phyloP scores from a whole-genome alignment of 176 grass and related monocot genomes.

The Juncus inflexus region DNA sequence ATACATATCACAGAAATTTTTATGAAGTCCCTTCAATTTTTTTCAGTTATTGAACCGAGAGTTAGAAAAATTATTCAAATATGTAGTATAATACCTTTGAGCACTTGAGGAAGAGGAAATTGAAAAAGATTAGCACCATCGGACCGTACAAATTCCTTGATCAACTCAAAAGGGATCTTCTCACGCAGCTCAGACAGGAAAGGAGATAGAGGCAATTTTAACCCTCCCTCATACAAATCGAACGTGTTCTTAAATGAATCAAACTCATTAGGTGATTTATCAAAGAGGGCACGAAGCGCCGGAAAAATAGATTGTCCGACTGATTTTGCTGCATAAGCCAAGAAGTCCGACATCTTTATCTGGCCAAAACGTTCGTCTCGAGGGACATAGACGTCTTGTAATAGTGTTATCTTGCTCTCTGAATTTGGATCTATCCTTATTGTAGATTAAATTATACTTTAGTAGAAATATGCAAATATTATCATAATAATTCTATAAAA shows the following conservation, averaged over 20 bases:
- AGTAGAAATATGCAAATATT: no score
- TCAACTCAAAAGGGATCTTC: slow-evolving; percentile 37
- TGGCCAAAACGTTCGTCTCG: slow-evolving; percentile 50
- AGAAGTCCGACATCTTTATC: slow-evolving; percentile 45
- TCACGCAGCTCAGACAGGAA: slow-evolving; percentile 30
- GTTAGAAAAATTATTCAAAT: neutral
- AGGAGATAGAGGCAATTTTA: slow-evolving; percentile 28
- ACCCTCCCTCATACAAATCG: slow-evolving; percentile 42
- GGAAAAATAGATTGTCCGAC: slow-evolving; percentile 32
- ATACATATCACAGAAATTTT: neutral
- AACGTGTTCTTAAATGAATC: slow-evolving; percentile 22
- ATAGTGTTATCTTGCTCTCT: slow-evolving; percentile 45
- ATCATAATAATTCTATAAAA: no score
- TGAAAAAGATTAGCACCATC: slow-evolving; percentile 46
- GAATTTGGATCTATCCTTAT: slow-evolving; percentile 40
- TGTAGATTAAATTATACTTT: neutral
- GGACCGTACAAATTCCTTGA: slow-evolving; percentile 42
- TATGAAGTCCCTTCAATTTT: neutral
- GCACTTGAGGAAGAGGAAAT: slow-evolving; percentile 62
- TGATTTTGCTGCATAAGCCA: slow-evolving; percentile 33
- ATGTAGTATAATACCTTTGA: slow-evolving; percentile 37
- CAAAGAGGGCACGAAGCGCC: slow-evolving; percentile 14
- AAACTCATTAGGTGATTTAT: slow-evolving; percentile 28
- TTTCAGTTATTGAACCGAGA: neutral
- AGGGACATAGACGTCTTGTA: slow-evolving; percentile 51